phyloP scores from a whole-genome alignment of 2,329 filamentous ascomycete genomes.

The Fusarium aywerte region DNA sequence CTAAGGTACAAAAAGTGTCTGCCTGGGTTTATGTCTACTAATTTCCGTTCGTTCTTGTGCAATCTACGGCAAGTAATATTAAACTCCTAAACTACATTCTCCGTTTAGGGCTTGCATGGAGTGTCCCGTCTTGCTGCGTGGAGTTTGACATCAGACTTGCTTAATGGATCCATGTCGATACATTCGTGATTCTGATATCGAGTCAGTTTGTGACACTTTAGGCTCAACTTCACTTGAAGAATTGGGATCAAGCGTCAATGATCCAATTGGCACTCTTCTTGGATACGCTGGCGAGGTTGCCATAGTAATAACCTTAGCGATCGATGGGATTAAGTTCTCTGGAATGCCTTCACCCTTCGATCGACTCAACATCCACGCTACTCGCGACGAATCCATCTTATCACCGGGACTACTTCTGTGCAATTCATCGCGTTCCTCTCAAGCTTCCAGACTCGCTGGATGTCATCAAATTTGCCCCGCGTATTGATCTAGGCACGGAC shows the following conservation, averaged over 20 bases:
- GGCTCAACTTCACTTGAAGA: too few relatives aligned
- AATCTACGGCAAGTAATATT: neutral
- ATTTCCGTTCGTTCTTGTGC: conserved; percentile 15
- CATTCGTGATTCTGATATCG: neutral
- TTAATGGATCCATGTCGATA: neutral
- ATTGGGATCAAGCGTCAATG: neutral
- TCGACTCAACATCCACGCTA: neutral
- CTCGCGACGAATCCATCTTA: neutral
- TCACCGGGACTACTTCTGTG: neutral
- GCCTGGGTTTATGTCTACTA: conserved; percentile 1
- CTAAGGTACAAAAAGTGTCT: conserved; percentile 10
- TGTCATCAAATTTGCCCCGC: neutral
- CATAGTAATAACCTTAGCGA: neutral
- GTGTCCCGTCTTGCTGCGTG: neutral
- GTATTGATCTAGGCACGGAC: conserved; percentile 7
- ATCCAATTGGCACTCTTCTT: neutral
- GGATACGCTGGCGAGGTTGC: neutral
- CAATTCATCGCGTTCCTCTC: conserved; percentile 8
- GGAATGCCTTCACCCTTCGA: neutral
- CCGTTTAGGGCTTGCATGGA: neutral
- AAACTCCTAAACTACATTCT: neutral
- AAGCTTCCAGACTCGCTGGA: neutral
- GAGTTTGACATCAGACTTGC: neutral
- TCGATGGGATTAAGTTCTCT: neutral
- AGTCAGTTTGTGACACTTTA: neutral